Evolutionary conservation across 2,329 filamentous ascomycete genomes (phyloP).

Genomic region (Colletotrichum aenigma): DNA sequence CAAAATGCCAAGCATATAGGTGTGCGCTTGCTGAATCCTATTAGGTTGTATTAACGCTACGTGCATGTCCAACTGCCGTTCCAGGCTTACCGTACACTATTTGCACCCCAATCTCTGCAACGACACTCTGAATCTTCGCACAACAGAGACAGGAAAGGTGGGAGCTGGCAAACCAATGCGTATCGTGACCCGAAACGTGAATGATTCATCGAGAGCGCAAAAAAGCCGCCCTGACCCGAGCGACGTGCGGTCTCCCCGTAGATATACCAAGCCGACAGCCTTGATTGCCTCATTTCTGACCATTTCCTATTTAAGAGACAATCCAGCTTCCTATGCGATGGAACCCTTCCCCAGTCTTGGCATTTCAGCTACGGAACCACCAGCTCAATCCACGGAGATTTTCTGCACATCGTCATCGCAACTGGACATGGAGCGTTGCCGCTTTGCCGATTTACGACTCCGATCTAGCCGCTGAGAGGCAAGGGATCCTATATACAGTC

Average conservation of each 20-base stretch:
- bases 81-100: background rate
- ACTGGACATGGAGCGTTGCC: background rate
- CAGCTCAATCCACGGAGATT: background rate
- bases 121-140: background rate
- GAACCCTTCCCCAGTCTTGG: background rate
- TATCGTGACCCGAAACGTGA: rapidly evolving
- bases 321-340: background rate
- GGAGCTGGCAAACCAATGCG: rapidly evolving
- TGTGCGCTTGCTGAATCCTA: background rate
- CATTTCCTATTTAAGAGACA: background rate
- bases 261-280: background rate
- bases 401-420: background rate
- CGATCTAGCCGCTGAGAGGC: background rate
- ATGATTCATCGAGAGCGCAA: rapidly evolving
- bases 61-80: background rate
- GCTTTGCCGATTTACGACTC: background rate
- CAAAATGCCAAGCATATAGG: background rate
- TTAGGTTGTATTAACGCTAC: background rate
- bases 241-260: background rate
- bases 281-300: background rate
- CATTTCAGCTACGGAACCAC: background rate
- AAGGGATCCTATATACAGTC: background rate
- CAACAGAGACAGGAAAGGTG: rapidly evolving
- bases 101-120: background rate
- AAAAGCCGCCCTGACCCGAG: rapidly evolving